These are phyloP conservation scores for Ceratobasidium theobromae DNA, from an alignment of 1,284 basidiomycete genomes.

Conservation along the genomic window DNA sequence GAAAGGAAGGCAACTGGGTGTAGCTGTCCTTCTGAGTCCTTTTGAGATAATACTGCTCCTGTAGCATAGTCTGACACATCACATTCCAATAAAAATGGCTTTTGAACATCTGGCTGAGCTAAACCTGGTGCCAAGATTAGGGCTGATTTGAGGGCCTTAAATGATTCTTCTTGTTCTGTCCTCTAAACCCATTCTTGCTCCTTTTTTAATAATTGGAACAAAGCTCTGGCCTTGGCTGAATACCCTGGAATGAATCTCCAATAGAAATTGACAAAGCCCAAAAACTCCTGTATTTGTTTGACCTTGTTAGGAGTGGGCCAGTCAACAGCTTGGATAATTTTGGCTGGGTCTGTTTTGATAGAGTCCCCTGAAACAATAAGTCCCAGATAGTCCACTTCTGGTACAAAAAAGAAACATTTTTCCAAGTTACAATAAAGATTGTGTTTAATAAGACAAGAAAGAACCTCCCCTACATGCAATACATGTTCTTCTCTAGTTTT, in stretches of 20 bases:
- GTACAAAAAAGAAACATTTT: background rate
- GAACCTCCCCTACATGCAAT: too few species aligned
- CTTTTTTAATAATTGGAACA: background rate
- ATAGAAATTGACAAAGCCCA: background rate
- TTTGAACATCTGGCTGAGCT: background rate
- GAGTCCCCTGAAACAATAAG: too few species aligned
- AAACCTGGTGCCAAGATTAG: background rate
- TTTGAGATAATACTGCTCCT: constrained; percentile 35
- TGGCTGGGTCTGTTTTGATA: too few species aligned
- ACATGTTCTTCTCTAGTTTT: constrained; percentile 26
- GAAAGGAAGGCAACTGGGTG: too few species aligned
- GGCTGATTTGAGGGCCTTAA: background rate
- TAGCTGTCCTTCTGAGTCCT: too few species aligned
- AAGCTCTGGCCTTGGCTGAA: background rate
- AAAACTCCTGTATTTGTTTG: background rate
- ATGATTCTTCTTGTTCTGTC: background rate
- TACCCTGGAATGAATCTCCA: background rate
- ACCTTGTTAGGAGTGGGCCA: background rate
- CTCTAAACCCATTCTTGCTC: background rate
- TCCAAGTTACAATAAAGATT: background rate
- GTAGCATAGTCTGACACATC: constrained; percentile 24
- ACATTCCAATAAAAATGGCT: background rate
- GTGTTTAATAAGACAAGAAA: background rate
- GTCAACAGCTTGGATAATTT: too few species aligned
- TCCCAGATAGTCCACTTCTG: background rate